These are phyloP conservation scores for Spinellus fusiger DNA, from an alignment of 192 early-diverging fungal genomes.

Conservation along the genomic window DNA sequence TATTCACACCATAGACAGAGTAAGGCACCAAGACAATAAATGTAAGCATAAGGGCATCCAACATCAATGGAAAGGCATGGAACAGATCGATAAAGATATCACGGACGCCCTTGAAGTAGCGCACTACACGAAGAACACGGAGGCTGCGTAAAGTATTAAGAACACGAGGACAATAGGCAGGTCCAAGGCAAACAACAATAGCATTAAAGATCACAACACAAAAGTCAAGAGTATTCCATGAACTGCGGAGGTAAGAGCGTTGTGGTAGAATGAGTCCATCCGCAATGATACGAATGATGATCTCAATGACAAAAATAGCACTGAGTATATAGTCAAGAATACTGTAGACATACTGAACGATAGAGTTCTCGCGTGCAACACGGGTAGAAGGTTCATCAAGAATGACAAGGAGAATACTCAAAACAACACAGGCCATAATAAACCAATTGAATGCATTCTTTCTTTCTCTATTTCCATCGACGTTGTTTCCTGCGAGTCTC, in stretches of 20 bases:
- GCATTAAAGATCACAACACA: conserved; percentile 40
- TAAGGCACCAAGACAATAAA: conserved; percentile 49
- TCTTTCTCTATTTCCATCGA: conserved; percentile 25
- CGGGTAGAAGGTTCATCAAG: conserved; percentile 29
- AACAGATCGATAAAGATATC: conserved; percentile 28
- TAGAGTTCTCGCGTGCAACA: conserved; percentile 8
- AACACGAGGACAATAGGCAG: conserved; percentile 28
- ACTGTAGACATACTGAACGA: conserved; percentile 8
- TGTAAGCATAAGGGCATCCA: conserved; percentile 44
- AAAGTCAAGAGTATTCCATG: conserved; percentile 52
- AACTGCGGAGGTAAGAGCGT: conserved; percentile 38
- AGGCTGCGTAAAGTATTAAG: conserved; percentile 44
- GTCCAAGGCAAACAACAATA: conserved; percentile 29
- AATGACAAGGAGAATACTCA: conserved; percentile 31
- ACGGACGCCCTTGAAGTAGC: conserved; percentile 25
- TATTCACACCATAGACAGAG: conserved; percentile 44
- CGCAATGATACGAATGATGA: conserved; percentile 47
- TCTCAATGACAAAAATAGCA: conserved; percentile 42
- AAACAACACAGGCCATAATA: conserved; percentile 40
- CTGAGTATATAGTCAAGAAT: conserved; percentile 37
- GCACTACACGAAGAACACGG: conserved; percentile 28
- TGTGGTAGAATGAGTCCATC: conserved; percentile 50
- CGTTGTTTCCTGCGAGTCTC: conserved; percentile 31
- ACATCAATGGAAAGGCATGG: conserved; percentile 43
- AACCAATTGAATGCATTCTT: conserved; percentile 40